phyloP scores from a whole-genome alignment of 441 rosid genomes.

The Erysimum pusillum region DNA sequence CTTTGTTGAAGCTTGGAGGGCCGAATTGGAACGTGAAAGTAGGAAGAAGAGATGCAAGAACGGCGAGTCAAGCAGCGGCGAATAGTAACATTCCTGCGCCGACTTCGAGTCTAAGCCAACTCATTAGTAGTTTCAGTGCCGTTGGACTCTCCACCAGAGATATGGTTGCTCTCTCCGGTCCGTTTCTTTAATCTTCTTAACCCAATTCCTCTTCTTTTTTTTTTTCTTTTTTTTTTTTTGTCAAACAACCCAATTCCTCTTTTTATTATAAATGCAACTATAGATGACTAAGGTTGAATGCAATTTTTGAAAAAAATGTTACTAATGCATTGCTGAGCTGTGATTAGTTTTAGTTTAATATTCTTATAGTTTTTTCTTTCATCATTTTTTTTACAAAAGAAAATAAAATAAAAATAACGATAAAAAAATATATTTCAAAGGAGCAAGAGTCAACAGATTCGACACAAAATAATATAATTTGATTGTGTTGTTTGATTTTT shows the following conservation, averaged over 20 bases:
- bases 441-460: constrained; percentile 28
- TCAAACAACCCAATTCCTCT: not conserved
- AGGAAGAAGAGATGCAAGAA: constrained; percentile 85
- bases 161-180: constrained; percentile 85
- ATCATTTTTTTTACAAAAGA: not conserved
- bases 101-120: constrained; percentile 65
- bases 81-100: constrained; percentile 81
- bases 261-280: not conserved
- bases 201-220: not conserved
- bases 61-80: constrained; percentile 81
- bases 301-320: not conserved
- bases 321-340: not conserved
- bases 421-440: not conserved
- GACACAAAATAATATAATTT: constrained; percentile 30
- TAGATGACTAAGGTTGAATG: not conserved
- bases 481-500: constrained; percentile 25
- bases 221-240: too few species aligned
- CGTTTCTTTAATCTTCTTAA: constrained; percentile 22
- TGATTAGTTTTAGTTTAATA: too few species aligned
- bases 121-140: constrained; percentile 63
- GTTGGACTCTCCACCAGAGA: constrained; percentile 83
- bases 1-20: constrained; percentile 70
- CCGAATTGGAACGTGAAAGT: constrained; percentile 81
- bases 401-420: not conserved
- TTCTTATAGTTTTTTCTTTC: not conserved